Evolutionary conservation across 2,329 filamentous ascomycete species (phyloP), one percentile per base, ranked within the genome.

Genomic region (Cytospora mali): DNA sequence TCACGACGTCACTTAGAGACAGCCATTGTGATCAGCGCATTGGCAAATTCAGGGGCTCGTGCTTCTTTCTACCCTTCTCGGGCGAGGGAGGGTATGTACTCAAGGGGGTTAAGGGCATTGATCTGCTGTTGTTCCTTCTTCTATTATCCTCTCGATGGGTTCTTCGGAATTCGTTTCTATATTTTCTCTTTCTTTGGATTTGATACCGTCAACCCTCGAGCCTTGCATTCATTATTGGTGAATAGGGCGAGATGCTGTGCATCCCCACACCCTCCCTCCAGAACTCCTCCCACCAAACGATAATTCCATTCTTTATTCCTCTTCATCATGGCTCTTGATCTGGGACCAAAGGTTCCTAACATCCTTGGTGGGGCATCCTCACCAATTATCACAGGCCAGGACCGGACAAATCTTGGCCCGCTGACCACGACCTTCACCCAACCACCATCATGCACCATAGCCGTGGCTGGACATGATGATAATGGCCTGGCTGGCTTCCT

Each of bases 21-120:
- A 54, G 31, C 25, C 46, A 42, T 46, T 60, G 39, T 49, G 58
- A 60, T 60, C 50, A 42, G 18, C 58, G 39, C 50, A 35, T 54
- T 60, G 58, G 50, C 58, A 52, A 60, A 31, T 52, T 54, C 35
- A 60, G 58, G 58, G 58, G 58, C 49, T 60, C 48, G 58, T 60
- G 23, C 58, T 25, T 60, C 58, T 39, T 48, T 31, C 46, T 51
- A 39, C 27, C 16, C 31, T 54, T 39, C 28, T 23, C 18, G 27
- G 21, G 21, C 29, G 58, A 33, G 58, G 50, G 48, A 29, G 25
- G n/a, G 35, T 54, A 33, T 28, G 28, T 50, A 48, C 31, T 28
- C 31, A 16, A 42, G 49, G 49, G 27, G 31, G 21, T 25, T 31
- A 48, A 25, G 25, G 2, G 9, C n/a, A 23, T 21, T n/a, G 23